phyloP scores from a whole-genome alignment of 371 early-diverging fungal species.

The Lichtheimia hyalospora region DNA sequence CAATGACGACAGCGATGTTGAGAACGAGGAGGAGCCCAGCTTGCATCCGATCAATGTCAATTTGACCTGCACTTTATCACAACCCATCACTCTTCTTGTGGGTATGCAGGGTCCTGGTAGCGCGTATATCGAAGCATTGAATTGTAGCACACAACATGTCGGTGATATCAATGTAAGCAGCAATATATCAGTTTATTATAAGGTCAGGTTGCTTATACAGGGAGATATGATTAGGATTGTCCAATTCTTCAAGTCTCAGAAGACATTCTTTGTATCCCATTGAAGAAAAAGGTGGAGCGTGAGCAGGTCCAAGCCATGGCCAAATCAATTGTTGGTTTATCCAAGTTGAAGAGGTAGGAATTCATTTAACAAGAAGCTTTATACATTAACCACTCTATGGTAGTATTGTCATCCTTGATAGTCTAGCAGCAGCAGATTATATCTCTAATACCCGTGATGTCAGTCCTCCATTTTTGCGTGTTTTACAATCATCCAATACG shows the following conservation, averaged over 20 bases:
- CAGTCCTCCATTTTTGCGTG: constrained; percentile 33
- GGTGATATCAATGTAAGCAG: constrained; percentile 8
- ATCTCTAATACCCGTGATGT: constrained; percentile 25
- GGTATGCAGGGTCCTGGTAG: constrained; percentile 40
- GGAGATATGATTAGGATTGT: not conserved
- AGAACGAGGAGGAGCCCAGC: constrained; percentile 14
- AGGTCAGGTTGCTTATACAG: no score
- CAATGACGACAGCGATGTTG: constrained; percentile 35
- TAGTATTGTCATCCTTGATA: constrained; percentile 41
- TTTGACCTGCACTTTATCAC: not conserved
- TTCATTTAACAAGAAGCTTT: no score
- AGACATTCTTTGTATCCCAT: not conserved
- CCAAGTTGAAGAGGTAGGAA: no score
- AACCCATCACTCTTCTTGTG: constrained; percentile 23
- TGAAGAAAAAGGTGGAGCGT: constrained; percentile 4
- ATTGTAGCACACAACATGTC: not conserved
- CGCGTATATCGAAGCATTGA: constrained; percentile 27
- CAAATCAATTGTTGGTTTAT: not conserved
- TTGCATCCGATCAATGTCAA: not conserved
- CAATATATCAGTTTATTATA: not conserved
- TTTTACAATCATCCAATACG: constrained; percentile 31
- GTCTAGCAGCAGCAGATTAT: constrained; percentile 32
- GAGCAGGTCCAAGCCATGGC: not conserved
- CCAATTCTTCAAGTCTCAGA: not conserved
- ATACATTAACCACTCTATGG: not conserved